Evolutionary conservation across 2,329 filamentous ascomycete species (phyloP).

Genomic region (Onygenales sp.): DNA sequence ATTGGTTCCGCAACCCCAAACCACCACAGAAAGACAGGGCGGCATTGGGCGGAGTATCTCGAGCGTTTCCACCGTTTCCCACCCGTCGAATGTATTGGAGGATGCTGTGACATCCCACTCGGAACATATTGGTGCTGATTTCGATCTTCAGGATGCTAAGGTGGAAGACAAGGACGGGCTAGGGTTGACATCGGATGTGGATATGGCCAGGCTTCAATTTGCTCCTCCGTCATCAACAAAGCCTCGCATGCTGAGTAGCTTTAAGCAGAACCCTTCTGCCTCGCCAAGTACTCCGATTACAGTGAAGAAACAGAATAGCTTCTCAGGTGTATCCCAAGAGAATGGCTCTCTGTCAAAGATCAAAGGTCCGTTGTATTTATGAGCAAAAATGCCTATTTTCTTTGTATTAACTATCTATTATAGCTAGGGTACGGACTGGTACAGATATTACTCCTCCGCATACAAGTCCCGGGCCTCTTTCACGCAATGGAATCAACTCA

Average conservation of each 20-base stretch:
- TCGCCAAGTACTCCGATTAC: conserved; percentile 16
- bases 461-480: neutral
- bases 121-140: conserved; percentile 9
- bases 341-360: conserved; percentile 2
- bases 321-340: neutral
- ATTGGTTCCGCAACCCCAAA: conserved; percentile 20
- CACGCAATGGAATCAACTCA: conserved; percentile 10
- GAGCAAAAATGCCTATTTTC: neutral
- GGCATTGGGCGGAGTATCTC: conserved; percentile 7
- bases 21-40: conserved; percentile 12
- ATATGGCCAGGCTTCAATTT: conserved; percentile 38
- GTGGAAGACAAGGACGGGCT: conserved; percentile 15
- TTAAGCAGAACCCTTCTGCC: conserved; percentile 13
- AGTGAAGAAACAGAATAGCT: conserved; percentile 6
- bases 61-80: neutral
- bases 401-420: neutral
- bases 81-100: conserved; percentile 5
- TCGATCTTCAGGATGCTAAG: neutral
- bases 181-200: conserved; percentile 16
- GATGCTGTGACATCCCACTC: conserved; percentile 9
- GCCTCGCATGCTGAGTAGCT: conserved; percentile 29
- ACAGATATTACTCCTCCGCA: conserved; percentile 9
- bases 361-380: conserved; percentile 18
- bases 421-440: neutral
- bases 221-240: conserved; percentile 31